These are phyloP conservation scores for Cryptosporidium parvum DNA, from an alignment of 169 alveolate genomes.

Conservation along the genomic window DNA sequence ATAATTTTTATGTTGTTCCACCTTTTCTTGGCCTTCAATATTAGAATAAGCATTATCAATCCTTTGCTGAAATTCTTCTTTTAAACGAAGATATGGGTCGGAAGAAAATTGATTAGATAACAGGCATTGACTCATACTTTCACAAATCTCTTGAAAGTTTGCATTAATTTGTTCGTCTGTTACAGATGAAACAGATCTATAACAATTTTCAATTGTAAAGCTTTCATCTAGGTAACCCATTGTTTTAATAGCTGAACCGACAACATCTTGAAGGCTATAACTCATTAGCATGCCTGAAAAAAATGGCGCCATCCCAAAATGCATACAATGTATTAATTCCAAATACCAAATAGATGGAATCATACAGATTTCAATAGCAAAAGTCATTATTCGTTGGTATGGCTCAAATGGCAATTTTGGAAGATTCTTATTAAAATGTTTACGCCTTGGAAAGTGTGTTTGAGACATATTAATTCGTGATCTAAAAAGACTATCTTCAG, in stretches of 20 bases:
- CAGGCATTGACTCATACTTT: conserved; percentile 7
- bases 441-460: not conserved
- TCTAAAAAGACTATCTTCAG: not conserved
- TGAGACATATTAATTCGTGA: not conserved
- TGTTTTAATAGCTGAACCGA: conserved; percentile 37
- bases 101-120: conserved; percentile 6
- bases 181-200: conserved; percentile 21
- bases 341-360: conserved; percentile 69
- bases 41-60: conserved; percentile 4
- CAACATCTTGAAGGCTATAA: conserved; percentile 51
- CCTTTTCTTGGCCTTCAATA: not conserved
- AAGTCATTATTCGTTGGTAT: conserved; percentile 58
- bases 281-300: conserved; percentile 26
- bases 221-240: conserved; percentile 50
- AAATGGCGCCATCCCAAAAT: conserved; percentile 11
- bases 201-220: conserved; percentile 45
- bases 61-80: conserved; percentile 16
- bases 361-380: conserved; percentile 66
- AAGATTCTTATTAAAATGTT: conserved; percentile 8
- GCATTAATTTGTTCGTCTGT: conserved; percentile 2
- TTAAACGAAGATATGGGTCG: not conserved
- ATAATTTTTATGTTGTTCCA: not conserved
- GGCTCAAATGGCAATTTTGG: conserved; percentile 33
- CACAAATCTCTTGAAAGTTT: conserved; percentile 27
- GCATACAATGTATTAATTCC: conserved; percentile 66